These are phyloP conservation scores for Plasmodium gonderi DNA, from an alignment of 169 alveolate species.

Conservation along the genomic window DNA sequence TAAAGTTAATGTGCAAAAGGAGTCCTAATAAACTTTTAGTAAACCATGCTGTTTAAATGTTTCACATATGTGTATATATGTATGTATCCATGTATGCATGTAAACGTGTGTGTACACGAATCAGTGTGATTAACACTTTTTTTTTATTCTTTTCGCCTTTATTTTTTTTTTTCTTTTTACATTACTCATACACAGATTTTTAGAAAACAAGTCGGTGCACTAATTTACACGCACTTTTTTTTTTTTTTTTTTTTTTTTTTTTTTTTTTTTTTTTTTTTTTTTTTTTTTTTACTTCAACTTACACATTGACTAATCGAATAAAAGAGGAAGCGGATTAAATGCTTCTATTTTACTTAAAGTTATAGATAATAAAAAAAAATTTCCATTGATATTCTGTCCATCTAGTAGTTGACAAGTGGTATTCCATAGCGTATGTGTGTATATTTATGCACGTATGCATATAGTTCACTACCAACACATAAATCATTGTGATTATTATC, in stretches of 20 bases:
- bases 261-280: constrained; percentile 21
- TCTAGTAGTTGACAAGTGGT: not conserved
- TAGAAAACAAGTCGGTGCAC: constrained; percentile 43
- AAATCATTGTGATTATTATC: not conserved
- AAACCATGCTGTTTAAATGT: no score
- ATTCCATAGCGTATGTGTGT: not conserved
- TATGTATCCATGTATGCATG: no score
- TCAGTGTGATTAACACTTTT: not conserved
- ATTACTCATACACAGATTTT: not conserved
- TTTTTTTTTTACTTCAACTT: not conserved
- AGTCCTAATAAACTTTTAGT: no score
- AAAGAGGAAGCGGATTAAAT: not conserved
- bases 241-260: not conserved
- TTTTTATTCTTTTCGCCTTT: not conserved
- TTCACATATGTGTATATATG: not conserved
- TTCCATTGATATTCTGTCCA: not conserved
- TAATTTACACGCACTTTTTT: constrained; percentile 48
- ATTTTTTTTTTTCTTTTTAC: constrained; percentile 3
- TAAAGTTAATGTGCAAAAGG: not conserved
- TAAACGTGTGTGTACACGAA: not conserved
- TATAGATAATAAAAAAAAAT: not conserved
- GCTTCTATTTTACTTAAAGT: not conserved
- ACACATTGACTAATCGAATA: not conserved
- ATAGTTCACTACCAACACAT: not conserved
- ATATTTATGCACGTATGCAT: not conserved